Evolutionary conservation across 2,329 filamentous ascomycete genomes (phyloP), one percentile per base, ranked within the genome.

Genomic region (Fusarium illudens): DNA sequence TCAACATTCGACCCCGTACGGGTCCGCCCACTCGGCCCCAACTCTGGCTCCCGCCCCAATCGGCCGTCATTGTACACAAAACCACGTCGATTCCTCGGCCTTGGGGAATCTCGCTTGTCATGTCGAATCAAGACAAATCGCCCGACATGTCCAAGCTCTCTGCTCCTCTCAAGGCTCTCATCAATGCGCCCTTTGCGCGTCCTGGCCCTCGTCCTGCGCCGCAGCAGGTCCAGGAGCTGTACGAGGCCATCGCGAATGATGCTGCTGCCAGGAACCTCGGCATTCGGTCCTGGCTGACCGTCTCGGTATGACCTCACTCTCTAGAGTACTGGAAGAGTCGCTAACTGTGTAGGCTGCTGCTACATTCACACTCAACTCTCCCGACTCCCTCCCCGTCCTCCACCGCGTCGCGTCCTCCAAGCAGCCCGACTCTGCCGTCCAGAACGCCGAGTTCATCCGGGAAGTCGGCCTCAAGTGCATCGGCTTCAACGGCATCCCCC

Each of bases 291-390:
- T 93, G 90, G 90, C 78, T 93, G 15, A 86, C 87, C 15, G 79
- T 92, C 34, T 89, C 90, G 33, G 89, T 90, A 75, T 12, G 82
- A n/a, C 3, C 6, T 12, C 6, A 27, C 15, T 46, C 5, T 27
- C 27, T 15, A 46, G 9, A 29, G 7, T 17, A 3, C 4, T 9
- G 4, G 6, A 17, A 7, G 25, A 6, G 10, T 17, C 27, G 20
- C 65, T 74, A 10, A 73, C 3, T 7, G 17, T 2, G 2, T 13
- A 93, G 89, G 91, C 92, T 1, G 93, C 92, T 30, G 90, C 92
- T 17, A 93, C 92, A 2, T 92, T 95, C 81, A 96, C 93, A 1
- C 88, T 96, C 83, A 96, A 96, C 82, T 94, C 92, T 2, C 92
- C 92, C 22, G 90, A 92, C 60, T 91, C 92, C 4, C 86, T 95